phyloP scores from a whole-genome alignment of 2,329 filamentous ascomycete species.

The Cladosporium oxysporum region DNA sequence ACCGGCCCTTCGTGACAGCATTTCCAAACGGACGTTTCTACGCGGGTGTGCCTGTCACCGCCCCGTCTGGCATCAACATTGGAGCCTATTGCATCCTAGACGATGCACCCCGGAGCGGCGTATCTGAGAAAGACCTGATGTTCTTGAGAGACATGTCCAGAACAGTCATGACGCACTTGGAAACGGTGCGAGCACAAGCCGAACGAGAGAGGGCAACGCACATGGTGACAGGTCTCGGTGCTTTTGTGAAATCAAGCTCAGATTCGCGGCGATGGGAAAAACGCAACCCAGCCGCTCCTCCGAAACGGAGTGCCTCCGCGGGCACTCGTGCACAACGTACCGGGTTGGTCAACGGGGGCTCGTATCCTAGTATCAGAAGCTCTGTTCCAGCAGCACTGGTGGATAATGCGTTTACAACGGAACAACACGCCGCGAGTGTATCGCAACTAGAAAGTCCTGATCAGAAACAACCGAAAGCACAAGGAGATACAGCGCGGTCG shows the following conservation, averaged over 20 bases:
- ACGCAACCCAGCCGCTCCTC: neutral
- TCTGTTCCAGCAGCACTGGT: neutral
- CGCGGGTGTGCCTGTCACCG: constrained; percentile 62
- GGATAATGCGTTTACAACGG: neutral
- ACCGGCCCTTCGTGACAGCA: constrained; percentile 32
- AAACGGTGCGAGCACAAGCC: constrained; percentile 54
- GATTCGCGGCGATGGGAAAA: neutral
- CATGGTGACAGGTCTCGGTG: constrained; percentile 57
- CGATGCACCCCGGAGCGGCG: constrained; percentile 54
- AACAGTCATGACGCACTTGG: constrained; percentile 64
- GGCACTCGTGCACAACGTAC: neutral
- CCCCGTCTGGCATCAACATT: constrained; percentile 58
- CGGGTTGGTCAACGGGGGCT: neutral
- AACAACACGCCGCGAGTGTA: neutral
- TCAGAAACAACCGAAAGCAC: neutral
- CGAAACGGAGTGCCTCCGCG: neutral
- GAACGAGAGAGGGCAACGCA: constrained; percentile 56
- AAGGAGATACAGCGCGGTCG: neutral
- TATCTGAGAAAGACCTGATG: constrained; percentile 51
- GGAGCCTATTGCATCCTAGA: constrained; percentile 64
- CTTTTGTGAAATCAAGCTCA: constrained; percentile 38
- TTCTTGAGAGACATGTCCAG: constrained; percentile 60
- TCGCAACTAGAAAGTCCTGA: neutral
- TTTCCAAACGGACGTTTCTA: constrained; percentile 48
- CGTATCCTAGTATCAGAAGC: neutral